phyloP scores from a whole-genome alignment of 1,284 basidiomycete species.

The Rugiboletus extremiorientalis region DNA sequence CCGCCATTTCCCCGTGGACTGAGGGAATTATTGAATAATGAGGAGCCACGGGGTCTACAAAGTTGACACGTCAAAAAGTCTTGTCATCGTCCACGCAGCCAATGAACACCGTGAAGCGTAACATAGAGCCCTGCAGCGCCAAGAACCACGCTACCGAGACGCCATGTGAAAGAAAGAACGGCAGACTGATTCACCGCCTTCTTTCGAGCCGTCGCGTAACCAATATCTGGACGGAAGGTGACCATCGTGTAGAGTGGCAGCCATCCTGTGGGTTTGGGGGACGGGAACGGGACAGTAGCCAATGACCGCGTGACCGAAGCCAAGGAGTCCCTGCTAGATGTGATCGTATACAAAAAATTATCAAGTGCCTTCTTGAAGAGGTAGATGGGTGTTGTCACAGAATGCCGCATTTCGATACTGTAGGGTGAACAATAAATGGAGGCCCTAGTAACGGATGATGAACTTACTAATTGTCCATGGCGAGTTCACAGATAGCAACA shows the following conservation, averaged over 20 bases:
- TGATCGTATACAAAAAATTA: constrained; percentile 66
- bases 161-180: constrained; percentile 46
- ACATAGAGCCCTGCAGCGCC: constrained; percentile 45
- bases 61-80: constrained; percentile 11
- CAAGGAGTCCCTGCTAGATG: constrained; percentile 46
- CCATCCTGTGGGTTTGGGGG: constrained; percentile 71
- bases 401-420: constrained; percentile 93
- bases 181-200: constrained; percentile 61
- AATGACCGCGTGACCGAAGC: constrained; percentile 42
- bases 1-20: constrained; percentile 14
- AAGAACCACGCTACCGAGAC: constrained; percentile 46
- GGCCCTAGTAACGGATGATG: constrained; percentile 19
- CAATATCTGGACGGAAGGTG: constrained; percentile 93
- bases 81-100: constrained; percentile 34
- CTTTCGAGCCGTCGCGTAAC: constrained; percentile 73
- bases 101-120: constrained; percentile 39
- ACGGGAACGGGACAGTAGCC: constrained; percentile 53
- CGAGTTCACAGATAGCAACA: constrained; percentile 86
- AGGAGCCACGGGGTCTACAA: constrained; percentile 32
- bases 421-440: constrained; percentile 22
- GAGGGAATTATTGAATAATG: constrained; percentile 6
- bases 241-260: constrained; percentile 95
- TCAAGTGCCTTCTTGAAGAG: constrained; percentile 83
- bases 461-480: constrained; percentile 93
- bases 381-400: constrained; percentile 83